Percentiles rank a stretch among this genome's conserved stretches.
These are phyloP conservation scores for Pseudocercospora fuligena DNA, from an alignment of 2,329 filamentous ascomycete species.

Conservation along the genomic window DNA sequence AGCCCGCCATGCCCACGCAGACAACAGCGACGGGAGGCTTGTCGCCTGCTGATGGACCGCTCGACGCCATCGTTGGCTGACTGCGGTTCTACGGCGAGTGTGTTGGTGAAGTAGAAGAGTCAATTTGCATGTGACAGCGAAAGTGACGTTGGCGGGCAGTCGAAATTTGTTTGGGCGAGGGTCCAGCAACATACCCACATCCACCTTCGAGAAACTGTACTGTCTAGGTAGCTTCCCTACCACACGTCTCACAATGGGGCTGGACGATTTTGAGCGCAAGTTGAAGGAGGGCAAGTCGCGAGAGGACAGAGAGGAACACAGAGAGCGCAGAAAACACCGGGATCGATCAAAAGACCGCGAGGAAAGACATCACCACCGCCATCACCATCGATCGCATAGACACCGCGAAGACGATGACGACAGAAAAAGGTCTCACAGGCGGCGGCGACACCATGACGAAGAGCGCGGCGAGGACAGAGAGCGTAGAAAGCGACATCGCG, in stretches of 20 bases:
- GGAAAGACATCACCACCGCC: conserved; percentile 36
- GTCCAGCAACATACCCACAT: not conserved
- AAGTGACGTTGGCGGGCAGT: conserved; percentile 1
- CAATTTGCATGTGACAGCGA: conserved; percentile 2
- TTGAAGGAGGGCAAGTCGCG: conserved; percentile 66
- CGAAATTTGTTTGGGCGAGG: conserved; percentile 18
- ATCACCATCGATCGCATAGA: conserved; percentile 50
- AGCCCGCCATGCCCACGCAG: conserved; percentile 97
- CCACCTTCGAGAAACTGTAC: not conserved
- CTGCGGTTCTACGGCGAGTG: not conserved
- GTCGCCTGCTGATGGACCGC: conserved; percentile 8
- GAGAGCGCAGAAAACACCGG: conserved; percentile 64
- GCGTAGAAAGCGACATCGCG: conserved; percentile 53
- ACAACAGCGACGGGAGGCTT: conserved; percentile 76
- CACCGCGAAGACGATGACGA: conserved; percentile 39
- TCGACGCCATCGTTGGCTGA: conserved; percentile 18
- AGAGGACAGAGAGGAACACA: conserved; percentile 62
- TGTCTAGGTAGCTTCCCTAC: not conserved
- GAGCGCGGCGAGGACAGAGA: conserved; percentile 53
- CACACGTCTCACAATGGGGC: conserved; percentile 51
- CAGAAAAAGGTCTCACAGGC: conserved; percentile 48
- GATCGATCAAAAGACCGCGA: conserved; percentile 24
- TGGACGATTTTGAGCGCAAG: conserved; percentile 78
- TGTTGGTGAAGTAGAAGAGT: not conserved
- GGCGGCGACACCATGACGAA: conserved; percentile 40